Percentiles rank a stretch among this genome's conserved stretches.
These are phyloP conservation scores for Lactarius sanguifluus DNA, from an alignment of 768 basidiomycete genomes.

Conservation along the genomic window DNA sequence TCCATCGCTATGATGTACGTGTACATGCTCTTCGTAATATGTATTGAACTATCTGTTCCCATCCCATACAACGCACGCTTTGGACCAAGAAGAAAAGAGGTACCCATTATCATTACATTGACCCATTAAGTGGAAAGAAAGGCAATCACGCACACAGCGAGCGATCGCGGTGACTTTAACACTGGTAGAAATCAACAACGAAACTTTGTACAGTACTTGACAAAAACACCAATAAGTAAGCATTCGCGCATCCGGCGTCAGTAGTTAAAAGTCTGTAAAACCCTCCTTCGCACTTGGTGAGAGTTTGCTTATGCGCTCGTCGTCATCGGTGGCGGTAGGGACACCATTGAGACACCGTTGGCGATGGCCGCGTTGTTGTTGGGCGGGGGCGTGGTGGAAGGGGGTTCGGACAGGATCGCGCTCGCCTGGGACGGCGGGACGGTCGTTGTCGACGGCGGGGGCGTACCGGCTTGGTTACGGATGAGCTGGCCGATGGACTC, in stretches of 20 bases:
- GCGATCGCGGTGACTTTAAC: neutral
- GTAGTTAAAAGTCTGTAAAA: neutral
- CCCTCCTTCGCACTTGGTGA: neutral
- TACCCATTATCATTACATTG: neutral
- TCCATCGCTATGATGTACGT: neutral
- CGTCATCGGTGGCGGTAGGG: conserved; percentile 12
- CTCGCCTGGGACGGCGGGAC: conserved; percentile 32
- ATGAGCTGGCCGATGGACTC: conserved; percentile 52
- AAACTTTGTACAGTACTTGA: neutral
- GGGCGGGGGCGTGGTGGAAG: neutral
- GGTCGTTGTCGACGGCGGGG: conserved; percentile 20
- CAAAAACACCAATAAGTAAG: neutral
- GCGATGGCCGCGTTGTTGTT: conserved; percentile 38
- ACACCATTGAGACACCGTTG: conserved; percentile 45
- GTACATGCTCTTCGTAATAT: conserved; percentile 11
- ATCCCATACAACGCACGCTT: neutral
- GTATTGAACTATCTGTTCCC: neutral
- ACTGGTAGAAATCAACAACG: neutral
- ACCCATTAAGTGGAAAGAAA: too few species aligned
- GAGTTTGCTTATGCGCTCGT: neutral
- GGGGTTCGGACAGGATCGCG: conserved; percentile 30
- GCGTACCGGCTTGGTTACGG: conserved; percentile 31
- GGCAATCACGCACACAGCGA: neutral
- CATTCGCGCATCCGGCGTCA: neutral
- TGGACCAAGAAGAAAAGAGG: neutral